A percentile compares a stretch with the other conserved stretches of the same genome.
These are phyloP conservation scores for Chenopodium formosanum DNA, from an alignment of 148 eudicot species.

Conservation along the genomic window DNA sequence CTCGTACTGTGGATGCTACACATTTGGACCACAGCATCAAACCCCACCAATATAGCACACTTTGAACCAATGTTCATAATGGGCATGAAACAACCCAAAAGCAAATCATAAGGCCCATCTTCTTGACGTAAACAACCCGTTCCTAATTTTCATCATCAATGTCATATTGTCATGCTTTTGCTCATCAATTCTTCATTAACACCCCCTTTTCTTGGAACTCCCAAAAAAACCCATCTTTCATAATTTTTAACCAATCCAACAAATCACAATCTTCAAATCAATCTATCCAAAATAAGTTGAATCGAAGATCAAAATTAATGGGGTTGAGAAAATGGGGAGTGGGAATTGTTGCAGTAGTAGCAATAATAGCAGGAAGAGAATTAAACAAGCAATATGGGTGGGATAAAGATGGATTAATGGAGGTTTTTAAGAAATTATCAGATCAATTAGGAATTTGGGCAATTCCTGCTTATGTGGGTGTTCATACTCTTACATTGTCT, in stretches of 20 bases:
- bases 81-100: no score
- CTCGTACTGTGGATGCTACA: no score
- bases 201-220: neutral
- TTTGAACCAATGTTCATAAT: no score
- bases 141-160: no score
- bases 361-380: conserved; percentile 22
- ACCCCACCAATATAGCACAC: no score
- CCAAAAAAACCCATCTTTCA: neutral
- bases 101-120: no score
- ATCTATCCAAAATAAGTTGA: neutral
- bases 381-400: conserved; percentile 36
- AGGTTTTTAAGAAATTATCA: conserved; percentile 35
- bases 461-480: conserved; percentile 62
- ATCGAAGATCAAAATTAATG: conserved; percentile 19
- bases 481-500: conserved; percentile 67
- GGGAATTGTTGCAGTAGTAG: conserved; percentile 25
- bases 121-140: no score
- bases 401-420: conserved; percentile 42
- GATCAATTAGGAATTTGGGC: conserved; percentile 74
- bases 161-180: no score
- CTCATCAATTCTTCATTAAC: no score
- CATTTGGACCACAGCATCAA: no score
- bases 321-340: conserved; percentile 27
- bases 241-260: neutral
- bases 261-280: neutral